These are phyloP conservation scores for Nicotiana tabacum DNA, from an alignment of 257 asterid species.

Conservation along the genomic window DNA sequence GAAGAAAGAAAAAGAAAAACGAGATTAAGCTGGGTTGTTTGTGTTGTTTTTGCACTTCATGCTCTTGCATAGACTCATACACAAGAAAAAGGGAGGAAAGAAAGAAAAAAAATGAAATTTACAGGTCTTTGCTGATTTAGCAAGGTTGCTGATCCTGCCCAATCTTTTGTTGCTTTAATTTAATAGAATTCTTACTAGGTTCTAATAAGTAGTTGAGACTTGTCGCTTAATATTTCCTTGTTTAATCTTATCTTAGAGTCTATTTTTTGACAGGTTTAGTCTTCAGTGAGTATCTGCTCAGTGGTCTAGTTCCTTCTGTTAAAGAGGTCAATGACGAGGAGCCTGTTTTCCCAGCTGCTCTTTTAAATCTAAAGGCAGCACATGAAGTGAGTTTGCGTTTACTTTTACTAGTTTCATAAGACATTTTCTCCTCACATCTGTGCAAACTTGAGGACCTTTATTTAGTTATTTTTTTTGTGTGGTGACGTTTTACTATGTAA, in stretches of 20 bases:
- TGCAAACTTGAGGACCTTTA: not conserved
- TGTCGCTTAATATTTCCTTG: not conserved
- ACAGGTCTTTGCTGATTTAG: not conserved
- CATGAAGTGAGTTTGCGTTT: constrained; percentile 45
- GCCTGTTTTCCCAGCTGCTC: constrained; percentile 76
- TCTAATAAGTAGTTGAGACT: not conserved
- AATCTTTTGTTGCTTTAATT: not conserved
- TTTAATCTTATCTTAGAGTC: not conserved
- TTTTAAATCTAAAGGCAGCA: constrained; percentile 52
- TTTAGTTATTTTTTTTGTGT: not conserved
- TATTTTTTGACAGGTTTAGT: constrained; percentile 58
- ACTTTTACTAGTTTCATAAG: not conserved
- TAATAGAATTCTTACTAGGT: not conserved
- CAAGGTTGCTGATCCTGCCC: not conserved
- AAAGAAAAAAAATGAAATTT: too few relatives aligned
- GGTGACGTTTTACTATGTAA: not conserved
- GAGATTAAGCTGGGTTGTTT: too few relatives aligned
- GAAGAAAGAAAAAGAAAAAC: too few relatives aligned
- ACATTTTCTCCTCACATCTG: not conserved
- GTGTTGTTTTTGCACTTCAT: too few relatives aligned
- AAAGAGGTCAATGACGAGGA: constrained; percentile 94
- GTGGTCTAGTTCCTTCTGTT: constrained; percentile 90
- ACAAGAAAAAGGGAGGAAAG: too few relatives aligned
- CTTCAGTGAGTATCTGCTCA: constrained; percentile 90
- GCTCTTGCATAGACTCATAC: too few relatives aligned